Conservation (phyloP, 441 rosid genomes). For the Iberis amara region DNA sequence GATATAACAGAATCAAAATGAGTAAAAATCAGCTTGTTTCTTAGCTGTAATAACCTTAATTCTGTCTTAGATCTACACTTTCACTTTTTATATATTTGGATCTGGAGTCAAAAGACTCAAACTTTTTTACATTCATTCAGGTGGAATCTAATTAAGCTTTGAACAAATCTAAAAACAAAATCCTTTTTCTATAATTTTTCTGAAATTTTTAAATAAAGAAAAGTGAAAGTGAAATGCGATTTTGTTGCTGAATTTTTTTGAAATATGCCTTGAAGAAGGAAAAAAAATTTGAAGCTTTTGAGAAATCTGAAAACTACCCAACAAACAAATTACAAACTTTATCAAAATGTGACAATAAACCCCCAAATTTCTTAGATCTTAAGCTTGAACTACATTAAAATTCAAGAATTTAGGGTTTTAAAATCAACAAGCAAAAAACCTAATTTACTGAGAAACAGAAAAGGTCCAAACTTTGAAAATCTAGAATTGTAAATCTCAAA, state of each 20-base stretch:
- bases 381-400: conserved; percentile 2
- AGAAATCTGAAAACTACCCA: conserved; percentile 12
- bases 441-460: background rate
- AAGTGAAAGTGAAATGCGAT: conserved; percentile 23
- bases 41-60: conserved; percentile 13
- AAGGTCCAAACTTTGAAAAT: background rate
- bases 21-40: conserved; percentile 16
- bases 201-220: conserved; percentile 27
- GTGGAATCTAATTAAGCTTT: conserved; percentile 9
- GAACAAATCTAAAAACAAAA: conserved; percentile 4
- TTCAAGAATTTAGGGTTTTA: conserved; percentile 9
- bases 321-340: conserved; percentile 17
- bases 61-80: conserved; percentile 12
- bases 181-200: background rate
- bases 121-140: conserved; percentile 19
- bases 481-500: conserved; percentile 6
- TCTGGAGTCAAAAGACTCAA: conserved; percentile 38
- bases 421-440: background rate
- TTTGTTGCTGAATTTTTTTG: conserved; percentile 19
- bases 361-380: background rate
- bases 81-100: conserved; percentile 26
- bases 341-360: conserved; percentile 3
- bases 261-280: conserved; percentile 6
- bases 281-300: conserved; percentile 6
- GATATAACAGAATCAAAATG: conserved; percentile 26